Conservation (phyloP, 2,329 filamentous ascomycete species). For the Elsinoe ampelina region DNA sequence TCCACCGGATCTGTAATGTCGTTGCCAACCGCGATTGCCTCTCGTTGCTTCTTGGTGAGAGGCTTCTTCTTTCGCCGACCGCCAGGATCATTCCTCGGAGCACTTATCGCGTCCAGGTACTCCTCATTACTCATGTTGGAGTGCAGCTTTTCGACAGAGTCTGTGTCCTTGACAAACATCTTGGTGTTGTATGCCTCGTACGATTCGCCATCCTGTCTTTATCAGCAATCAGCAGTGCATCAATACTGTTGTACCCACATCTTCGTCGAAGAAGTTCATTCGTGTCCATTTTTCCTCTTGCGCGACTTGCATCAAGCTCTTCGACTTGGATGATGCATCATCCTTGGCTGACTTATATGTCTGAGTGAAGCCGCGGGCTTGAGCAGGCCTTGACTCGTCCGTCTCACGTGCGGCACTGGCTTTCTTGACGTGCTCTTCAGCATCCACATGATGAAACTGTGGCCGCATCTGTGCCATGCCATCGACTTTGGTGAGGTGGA, state of each 20-base stretch:
- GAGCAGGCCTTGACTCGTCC: slow-evolving; percentile 35
- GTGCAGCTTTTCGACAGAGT: slow-evolving; percentile 40
- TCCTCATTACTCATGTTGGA: slow-evolving; percentile 48
- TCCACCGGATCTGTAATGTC: slow-evolving; percentile 14
- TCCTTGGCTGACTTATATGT: slow-evolving; percentile 36
- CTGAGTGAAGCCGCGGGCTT: slow-evolving; percentile 20
- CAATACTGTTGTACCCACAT: slow-evolving; percentile 35
- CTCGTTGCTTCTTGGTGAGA: slow-evolving; percentile 20
- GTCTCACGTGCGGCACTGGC: slow-evolving; percentile 31
- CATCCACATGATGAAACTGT: slow-evolving; percentile 88
- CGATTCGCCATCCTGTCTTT: slow-evolving; percentile 48
- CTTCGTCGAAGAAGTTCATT: slow-evolving; percentile 73
- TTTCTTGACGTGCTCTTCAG: slow-evolving; percentile 51
- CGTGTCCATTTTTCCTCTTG: slow-evolving; percentile 75
- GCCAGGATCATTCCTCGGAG: slow-evolving; percentile 34
- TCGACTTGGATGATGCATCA: slow-evolving; percentile 63
- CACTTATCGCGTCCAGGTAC: slow-evolving; percentile 56
- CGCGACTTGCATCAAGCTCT: slow-evolving; percentile 63
- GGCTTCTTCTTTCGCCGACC: slow-evolving; percentile 29
- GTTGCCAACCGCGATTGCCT: slow-evolving; percentile 19
- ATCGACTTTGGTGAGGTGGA: slow-evolving; percentile 77
- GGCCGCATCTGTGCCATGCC: slow-evolving; percentile 82
- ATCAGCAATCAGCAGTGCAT: background rate
- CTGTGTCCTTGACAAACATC: slow-evolving; percentile 49
- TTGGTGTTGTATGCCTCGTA: slow-evolving; percentile 69